These are phyloP conservation scores for Metschnikowia bowlesiae DNA, from an alignment of 805 yeast genomes.

Conservation along the genomic window DNA sequence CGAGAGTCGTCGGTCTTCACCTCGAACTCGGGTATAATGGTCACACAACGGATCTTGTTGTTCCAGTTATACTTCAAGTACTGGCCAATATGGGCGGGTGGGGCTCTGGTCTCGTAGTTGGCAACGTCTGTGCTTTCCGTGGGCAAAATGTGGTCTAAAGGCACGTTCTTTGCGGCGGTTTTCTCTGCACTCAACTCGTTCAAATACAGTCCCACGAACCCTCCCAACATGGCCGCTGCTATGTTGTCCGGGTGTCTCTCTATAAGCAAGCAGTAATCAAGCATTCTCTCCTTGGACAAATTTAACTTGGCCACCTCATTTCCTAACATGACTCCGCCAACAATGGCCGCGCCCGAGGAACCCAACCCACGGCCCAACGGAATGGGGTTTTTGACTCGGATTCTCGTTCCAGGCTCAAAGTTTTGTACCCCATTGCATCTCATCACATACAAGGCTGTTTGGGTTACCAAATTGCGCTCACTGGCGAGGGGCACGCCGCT, in stretches of 20 bases:
- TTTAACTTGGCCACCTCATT: conserved; percentile 75
- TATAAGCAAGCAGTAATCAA: conserved; percentile 93
- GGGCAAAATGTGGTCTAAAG: conserved; percentile 80
- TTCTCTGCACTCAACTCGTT: conserved; percentile 75
- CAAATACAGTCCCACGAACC: conserved; percentile 93
- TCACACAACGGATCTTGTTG: conserved; percentile 75
- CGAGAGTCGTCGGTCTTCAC: conserved; percentile 89
- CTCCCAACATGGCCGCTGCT: conserved; percentile 99
- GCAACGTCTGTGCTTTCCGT: conserved; percentile 64
- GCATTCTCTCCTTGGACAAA: conserved; percentile 72
- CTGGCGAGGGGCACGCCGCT: conserved; percentile 72
- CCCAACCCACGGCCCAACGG: conserved; percentile 97
- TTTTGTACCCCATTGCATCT: conserved; percentile 71
- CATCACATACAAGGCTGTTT: conserved; percentile 87
- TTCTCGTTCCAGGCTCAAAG: conserved; percentile 80
- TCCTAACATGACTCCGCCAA: conserved; percentile 90
- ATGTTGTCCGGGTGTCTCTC: conserved; percentile 98
- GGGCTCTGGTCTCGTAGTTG: conserved; percentile 32
- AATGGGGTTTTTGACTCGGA: conserved; percentile 83
- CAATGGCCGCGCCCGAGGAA: conserved; percentile 97
- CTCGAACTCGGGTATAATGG: conserved; percentile 91
- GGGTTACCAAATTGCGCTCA: conserved; percentile 80
- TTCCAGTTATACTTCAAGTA: conserved; percentile 85
- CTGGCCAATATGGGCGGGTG: conserved; percentile 84
- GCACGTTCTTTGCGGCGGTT: conserved; percentile 70